phyloP scores from a whole-genome alignment of 2,329 filamentous ascomycete species.

The Sporothrix brunneoviolacea region DNA sequence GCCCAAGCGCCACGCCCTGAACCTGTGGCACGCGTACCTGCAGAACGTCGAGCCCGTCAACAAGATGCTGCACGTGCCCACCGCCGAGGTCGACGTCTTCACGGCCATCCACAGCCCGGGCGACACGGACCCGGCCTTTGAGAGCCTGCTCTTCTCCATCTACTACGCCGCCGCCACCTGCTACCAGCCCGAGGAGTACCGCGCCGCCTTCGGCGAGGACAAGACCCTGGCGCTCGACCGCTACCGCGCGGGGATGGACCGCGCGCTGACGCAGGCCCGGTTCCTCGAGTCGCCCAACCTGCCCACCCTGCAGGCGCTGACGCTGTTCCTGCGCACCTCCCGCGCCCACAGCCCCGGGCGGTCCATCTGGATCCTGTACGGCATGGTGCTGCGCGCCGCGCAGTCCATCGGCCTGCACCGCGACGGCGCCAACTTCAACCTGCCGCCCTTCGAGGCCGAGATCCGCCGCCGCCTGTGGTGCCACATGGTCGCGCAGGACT shows the following conservation, averaged over 20 bases:
- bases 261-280: constrained; percentile 16
- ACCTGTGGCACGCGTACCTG: constrained; percentile 19
- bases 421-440: constrained; percentile 30
- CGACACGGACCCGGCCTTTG: constrained; percentile 1
- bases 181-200: constrained; percentile 16
- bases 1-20: constrained; percentile 12
- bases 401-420: constrained; percentile 23
- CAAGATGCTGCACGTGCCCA: constrained; percentile 21
- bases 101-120: constrained; percentile 17
- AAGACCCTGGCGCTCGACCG: constrained; percentile 14
- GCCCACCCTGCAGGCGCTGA: constrained; percentile 17
- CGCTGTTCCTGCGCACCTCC: constrained; percentile 17
- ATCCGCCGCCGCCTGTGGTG: constrained; percentile 20
- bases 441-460: constrained; percentile 30
- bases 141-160: constrained; percentile 19
- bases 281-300: constrained; percentile 20
- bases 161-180: constrained; percentile 17
- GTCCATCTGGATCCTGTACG: constrained; percentile 19
- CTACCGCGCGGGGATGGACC: constrained; percentile 18
- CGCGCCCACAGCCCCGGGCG: constrained; percentile 17
- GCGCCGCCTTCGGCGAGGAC: constrained; percentile 15
- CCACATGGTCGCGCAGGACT: constrained; percentile 16
- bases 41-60: constrained; percentile 18
- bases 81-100: constrained; percentile 17
- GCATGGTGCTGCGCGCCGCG: constrained; percentile 18